Conservation (phyloP, 1,284 basidiomycete genomes). For the Marasmius oreades region DNA sequence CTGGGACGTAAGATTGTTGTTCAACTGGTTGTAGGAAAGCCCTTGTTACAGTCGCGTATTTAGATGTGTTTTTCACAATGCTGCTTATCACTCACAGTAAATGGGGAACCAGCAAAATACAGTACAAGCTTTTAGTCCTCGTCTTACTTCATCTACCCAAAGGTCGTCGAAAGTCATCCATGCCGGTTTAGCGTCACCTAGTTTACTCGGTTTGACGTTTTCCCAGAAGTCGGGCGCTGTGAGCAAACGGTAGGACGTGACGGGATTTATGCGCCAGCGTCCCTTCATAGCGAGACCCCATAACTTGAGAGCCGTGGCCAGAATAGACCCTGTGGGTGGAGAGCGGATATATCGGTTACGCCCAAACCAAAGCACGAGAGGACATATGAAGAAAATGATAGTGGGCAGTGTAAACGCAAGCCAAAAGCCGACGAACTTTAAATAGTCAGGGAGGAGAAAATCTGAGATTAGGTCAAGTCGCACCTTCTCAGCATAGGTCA, state of each 20-base stretch:
- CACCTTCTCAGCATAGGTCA: conserved; percentile 74
- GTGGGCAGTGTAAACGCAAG: conserved; percentile 71
- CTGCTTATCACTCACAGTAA: conserved; percentile 47
- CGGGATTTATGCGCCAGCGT: conserved; percentile 60
- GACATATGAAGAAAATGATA: conserved; percentile 61
- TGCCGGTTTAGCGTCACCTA: conserved; percentile 37
- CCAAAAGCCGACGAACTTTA: conserved; percentile 68
- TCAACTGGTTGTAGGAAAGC: conserved; percentile 73
- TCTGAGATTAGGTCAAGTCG: neutral
- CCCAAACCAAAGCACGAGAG: conserved; percentile 67
- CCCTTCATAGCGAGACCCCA: conserved; percentile 49
- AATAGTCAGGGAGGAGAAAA: neutral
- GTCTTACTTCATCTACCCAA: conserved; percentile 82
- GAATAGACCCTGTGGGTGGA: conserved; percentile 78
- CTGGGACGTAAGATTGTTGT: conserved; percentile 78
- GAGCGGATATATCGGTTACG: conserved; percentile 63
- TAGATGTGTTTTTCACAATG: neutral
- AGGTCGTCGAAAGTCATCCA: conserved; percentile 78
- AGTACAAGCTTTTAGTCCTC: conserved; percentile 81
- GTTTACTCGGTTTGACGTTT: conserved; percentile 62
- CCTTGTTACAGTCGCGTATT: conserved; percentile 32
- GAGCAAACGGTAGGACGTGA: conserved; percentile 42
- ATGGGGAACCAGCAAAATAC: conserved; percentile 81
- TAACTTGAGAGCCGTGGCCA: conserved; percentile 48
- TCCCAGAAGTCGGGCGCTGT: conserved; percentile 77